Base-by-base conservation (phyloP, 2,329 filamentous ascomycete genomes). In the Chaetomium olivaceum region DNA sequence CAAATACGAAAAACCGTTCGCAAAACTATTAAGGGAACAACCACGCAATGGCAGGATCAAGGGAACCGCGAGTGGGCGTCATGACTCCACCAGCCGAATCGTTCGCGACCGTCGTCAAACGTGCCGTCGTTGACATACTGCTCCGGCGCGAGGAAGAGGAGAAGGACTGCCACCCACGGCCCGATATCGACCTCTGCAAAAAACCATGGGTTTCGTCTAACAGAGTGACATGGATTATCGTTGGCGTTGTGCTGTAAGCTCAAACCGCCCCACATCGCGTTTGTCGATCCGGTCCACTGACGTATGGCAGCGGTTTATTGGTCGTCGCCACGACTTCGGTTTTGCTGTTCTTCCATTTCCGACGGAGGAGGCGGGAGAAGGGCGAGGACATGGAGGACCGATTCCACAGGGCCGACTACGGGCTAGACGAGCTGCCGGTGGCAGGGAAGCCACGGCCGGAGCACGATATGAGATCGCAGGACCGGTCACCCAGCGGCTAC, bases 331-430 rank as follows among this genome's bases (percentile, higher is more conserved):
- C 69, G 8, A 43, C 63, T 36, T 43, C 46, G 1, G 58, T 71
- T 4, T 29, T 72, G 16, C 8, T 67, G 3, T 69, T 67, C 61
- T 61, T 73, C 9, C 70, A 73, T 55, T 25, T 71, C 39, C 58
- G 67, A 27, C 65, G 67, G 21, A 63, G 39, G 43, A 70, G 65
- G 61, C 66, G 65, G 8, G 69, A 72, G 56, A 63, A 67, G 61
- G 57, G 50, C 23, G 71, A 73, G 55, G 71, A 73, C 33, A 21
- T 62, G n/a, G 65, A 66, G 12, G 71, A 73, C 43, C 59, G 67
- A 25, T 72, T 68, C 66, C 64, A 67, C 21, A 68, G 63, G 64
- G 61, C 66, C 1, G 71, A 73, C 58, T 73, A 71, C 56, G 71
- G 71, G 11, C 62, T 73, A 1, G 70, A 71, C 51, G 69, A 71